Evolutionary conservation across 2,329 filamentous ascomycete genomes (phyloP).

Genomic region (Fusarium sp.): DNA sequence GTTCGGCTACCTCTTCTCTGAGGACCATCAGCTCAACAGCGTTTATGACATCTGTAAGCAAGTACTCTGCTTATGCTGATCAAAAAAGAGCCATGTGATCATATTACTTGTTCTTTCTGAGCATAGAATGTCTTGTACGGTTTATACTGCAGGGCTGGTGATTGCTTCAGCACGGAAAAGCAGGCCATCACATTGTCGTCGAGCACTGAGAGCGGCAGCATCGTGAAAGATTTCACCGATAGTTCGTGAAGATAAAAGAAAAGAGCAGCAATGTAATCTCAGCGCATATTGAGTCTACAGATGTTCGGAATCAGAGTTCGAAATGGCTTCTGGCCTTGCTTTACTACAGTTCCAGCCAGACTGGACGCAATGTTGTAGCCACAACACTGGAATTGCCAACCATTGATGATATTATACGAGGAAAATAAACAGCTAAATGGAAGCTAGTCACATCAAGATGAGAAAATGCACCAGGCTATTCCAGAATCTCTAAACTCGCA

Average conservation of each 20-base stretch:
- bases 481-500: neutral
- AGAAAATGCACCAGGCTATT: neutral
- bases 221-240: neutral
- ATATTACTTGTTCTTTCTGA: rapidly evolving
- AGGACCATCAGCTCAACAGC: neutral
- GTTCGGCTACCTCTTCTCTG: neutral
- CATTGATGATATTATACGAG: neutral
- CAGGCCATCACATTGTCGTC: too few species aligned
- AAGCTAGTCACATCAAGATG: neutral
- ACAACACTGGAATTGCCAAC: neutral
- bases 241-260: too few species aligned
- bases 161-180: neutral
- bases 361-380: neutral
- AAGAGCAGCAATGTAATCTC: rapidly evolving
- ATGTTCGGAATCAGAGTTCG: rapidly evolving
- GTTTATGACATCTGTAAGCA: neutral
- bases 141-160: neutral
- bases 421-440: neutral
- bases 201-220: neutral
- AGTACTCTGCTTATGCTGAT: neutral
- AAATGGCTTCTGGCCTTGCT: neutral
- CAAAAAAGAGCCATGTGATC: rapidly evolving
- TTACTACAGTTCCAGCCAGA: neutral
- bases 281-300: neutral
- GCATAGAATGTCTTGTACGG: rapidly evolving